Evolutionary conservation across 73 alveolate species (phyloP), one percentile per base, ranked within the genome.

Genomic region (Tetrahymena malaccensis): DNA sequence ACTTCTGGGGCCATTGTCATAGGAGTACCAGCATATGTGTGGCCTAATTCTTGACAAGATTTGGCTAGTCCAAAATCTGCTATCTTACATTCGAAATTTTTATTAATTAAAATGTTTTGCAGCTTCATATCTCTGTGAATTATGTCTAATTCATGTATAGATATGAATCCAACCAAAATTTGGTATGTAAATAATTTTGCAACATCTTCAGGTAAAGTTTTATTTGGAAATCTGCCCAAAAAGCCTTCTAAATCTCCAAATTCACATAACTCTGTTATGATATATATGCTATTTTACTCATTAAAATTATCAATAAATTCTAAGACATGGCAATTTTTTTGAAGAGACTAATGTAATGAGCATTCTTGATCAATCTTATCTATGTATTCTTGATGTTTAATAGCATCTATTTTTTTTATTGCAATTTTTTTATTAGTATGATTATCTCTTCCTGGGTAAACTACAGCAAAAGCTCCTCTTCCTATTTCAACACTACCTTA

Each of bases 41-140:
- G 31, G 7, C 89, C 89, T 70, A 70, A 1, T 4, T 70, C 89
- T 19, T 70, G 43, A 70, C 35, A 5, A 25, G 89, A 70, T 56
- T 99, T 96, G 37, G 99, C 99, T 43, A 98, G 96, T 37, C 99
- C 99, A 96, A 98, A 98, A 95, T 95, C 97, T 4, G 97, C 97
- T 43, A 95, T 95, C 55, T 95, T 95, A 22, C 55, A 89, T n/a
- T 50, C 84, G 6, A 85, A 43, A 19, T 95, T 44, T 31, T 95
- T 95, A 37, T 95, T 94, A 10, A 95, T 31, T 34, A 95, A 35
- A 17, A 95, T 95, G 33, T 95, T 95, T 50, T 57, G 37, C 4
- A 89, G 34, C 89, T 95, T 95, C 43, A 95, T 58, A 93, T 95
- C 97, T 55, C 97, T 85, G 85, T 95, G 97, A 55, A 95, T 89